Evolutionary conservation across 257 asterid species (phyloP), one percentile per base, ranked within the genome.

Genomic region (Nicotiana noctiflora): DNA sequence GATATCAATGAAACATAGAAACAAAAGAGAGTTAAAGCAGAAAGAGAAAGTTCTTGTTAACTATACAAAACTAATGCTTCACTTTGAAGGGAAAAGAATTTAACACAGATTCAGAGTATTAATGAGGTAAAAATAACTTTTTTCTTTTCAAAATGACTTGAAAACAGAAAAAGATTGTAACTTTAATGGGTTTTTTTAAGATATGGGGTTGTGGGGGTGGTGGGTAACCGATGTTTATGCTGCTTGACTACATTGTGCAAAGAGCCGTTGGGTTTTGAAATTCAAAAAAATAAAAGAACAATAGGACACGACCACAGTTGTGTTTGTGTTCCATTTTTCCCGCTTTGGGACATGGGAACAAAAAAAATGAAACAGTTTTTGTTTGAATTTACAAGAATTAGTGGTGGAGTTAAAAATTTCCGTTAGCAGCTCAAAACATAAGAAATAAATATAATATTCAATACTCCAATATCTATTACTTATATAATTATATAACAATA

Each of bases 261-360:
- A 70, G 86, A 81, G 89, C 90, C 90, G 91, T 90, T 88, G 84
- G 82, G 84, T 77, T 76, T 78, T 90, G 93, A 91, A 91, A 85
- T 90, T 90, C 91, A 84, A 91, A 89, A 53, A 14, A 80, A 2
- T 7, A 13, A 51, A 23, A 75, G 37, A 59, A 15, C 52, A 75
- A 31, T 6, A 56, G 21, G 57, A 83, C 64, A 78, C 8, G 72
- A 29, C 18, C 25, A 13, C 10, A n/a, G 44, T 59, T 14, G 13
- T 62, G 68, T 44, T 4, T 77, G 6, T 34, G 34, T 70, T 76
- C 55, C 68, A 59, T 52, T 80, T 59, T 86, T 90, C 92, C 90
- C 94, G 92, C 92, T 89, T 83, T 65, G 68, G 65, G 23, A 29
- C 34, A 17, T n/a, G 55, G 8, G 52, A 13, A 51, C 53, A 18